A percentile compares a stretch with the other conserved stretches of the same genome.
Evolutionary conservation across 2,329 filamentous ascomycete genomes (phyloP).

Genomic region (Penicillium hesseltinei): DNA sequence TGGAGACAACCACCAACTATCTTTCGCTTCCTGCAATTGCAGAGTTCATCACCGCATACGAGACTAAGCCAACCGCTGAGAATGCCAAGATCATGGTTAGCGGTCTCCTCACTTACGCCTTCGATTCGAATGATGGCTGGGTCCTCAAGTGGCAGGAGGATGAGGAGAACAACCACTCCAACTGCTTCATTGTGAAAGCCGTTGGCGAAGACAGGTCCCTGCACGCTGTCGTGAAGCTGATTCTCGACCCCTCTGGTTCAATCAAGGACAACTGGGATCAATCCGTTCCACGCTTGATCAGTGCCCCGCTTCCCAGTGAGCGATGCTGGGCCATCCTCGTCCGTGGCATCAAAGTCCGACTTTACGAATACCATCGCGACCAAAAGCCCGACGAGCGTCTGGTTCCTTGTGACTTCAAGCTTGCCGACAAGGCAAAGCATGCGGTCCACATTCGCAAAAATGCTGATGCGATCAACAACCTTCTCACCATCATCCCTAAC

Average conservation of each 20-base stretch:
- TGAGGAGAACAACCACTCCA: background rate
- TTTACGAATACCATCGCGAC: constrained; percentile 3
- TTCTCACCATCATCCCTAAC: background rate
- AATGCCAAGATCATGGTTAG: background rate
- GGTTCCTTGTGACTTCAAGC: constrained; percentile 2
- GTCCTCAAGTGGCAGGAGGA: background rate
- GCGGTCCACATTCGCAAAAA: constrained; percentile 1
- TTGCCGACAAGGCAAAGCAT: background rate
- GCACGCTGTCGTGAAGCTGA: constrained; percentile 1
- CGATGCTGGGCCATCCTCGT: constrained; percentile 6
- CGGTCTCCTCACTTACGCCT: background rate
- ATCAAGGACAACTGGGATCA: background rate
- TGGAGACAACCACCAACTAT: background rate
- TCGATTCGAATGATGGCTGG: background rate
- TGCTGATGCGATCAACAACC: background rate
- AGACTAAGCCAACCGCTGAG: background rate
- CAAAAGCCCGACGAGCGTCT: background rate
- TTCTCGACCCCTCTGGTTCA: background rate
- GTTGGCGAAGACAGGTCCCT: background rate
- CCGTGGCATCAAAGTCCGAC: background rate
- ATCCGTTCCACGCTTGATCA: background rate
- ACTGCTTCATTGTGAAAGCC: background rate
- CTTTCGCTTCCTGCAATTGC: background rate
- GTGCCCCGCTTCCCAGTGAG: background rate
- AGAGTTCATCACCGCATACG: background rate